Percentiles rank a stretch among this genome's conserved stretches.
These are phyloP conservation scores for Falciphora oryzae DNA, from an alignment of 2,329 filamentous ascomycete species.

Conservation along the genomic window DNA sequence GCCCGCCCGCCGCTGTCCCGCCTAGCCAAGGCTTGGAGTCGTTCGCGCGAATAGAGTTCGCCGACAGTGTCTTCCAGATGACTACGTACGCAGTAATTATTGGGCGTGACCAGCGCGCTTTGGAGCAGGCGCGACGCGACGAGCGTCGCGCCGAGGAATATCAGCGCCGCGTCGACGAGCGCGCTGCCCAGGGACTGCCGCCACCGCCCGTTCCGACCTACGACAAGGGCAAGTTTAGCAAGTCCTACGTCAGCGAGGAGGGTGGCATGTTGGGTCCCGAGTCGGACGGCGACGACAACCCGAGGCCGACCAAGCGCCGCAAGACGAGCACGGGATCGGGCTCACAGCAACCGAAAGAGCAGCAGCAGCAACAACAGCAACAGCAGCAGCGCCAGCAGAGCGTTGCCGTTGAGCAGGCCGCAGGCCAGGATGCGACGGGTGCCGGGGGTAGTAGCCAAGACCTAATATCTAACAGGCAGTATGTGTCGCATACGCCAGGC, in stretches of 20 bases:
- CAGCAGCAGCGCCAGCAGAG: slow-evolving; percentile 1
- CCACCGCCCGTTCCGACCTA: slow-evolving; percentile 44
- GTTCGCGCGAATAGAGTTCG: slow-evolving; percentile 60
- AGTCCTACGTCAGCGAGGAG: slow-evolving; percentile 63
- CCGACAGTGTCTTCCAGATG: slow-evolving; percentile 74
- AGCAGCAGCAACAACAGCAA: slow-evolving; percentile 8
- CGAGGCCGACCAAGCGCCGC: slow-evolving; percentile 41
- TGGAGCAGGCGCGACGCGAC: slow-evolving; percentile 48
- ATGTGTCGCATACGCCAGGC: slow-evolving; percentile 54
- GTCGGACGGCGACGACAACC: slow-evolving; percentile 51
- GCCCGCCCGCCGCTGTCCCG: slow-evolving; percentile 21
- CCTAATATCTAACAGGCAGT: slow-evolving; percentile 48
- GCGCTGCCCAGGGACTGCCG: slow-evolving; percentile 42
- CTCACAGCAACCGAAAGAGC: slow-evolving; percentile 25
- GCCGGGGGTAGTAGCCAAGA: slow-evolving; percentile 21
- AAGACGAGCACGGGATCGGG: slow-evolving; percentile 35
- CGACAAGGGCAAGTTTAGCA: slow-evolving; percentile 51
- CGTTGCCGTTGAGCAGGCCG: neutral
- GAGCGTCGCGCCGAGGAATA: slow-evolving; percentile 42
- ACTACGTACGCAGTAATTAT: slow-evolving; percentile 68
- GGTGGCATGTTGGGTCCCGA: slow-evolving; percentile 63
- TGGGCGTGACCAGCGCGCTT: slow-evolving; percentile 61
- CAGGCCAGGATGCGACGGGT: neutral
- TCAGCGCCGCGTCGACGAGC: slow-evolving; percentile 38
- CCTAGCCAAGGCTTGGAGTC: slow-evolving; percentile 43